Evolutionary conservation across 2,329 filamentous ascomycete species (phyloP), one percentile per base, ranked within the genome.

Genomic region (Epichloe glyceriae): DNA sequence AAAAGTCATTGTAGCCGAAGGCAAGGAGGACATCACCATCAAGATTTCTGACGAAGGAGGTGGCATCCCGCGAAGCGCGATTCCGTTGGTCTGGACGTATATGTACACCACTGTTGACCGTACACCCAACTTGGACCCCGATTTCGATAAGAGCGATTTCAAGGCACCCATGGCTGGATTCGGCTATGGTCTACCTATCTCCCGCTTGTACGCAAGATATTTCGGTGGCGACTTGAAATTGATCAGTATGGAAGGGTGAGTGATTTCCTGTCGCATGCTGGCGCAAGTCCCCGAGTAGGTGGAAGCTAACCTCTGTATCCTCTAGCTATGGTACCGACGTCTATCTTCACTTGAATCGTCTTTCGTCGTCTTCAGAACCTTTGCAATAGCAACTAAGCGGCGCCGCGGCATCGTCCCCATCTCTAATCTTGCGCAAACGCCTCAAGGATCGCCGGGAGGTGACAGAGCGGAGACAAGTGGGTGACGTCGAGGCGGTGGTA

Each of bases 71-170:
- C 76, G 93, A 61, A 94, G 86, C 60, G 81, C 88, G 49, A 97
- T 98, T 56, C 93, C 93, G 5, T 77, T 98, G 14, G 93, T 97
- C n/a, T 98, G 93, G 93, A 98, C 93, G 12, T 98, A 98, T 68
- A 98, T 97, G 93, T 98, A 98, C 68, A 98, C 93, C 37, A 98
- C 93, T 2, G 93, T 98, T 56, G 93, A 97, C 67, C 83, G 90
- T 60, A 97, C 93, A 20, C 93, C 93, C 14, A 95, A 83, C 63
- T 73, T 98, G 55, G 93, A 98, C 64, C 93, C 93, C 0, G 91
- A 97, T 66, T 98, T 97, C 67, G 91, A 98, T 70, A 95, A 97
- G 73, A 95, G 85, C 70, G 93, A 98, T 67, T 98, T 98, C 75
- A 97, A 98, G 69, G 93, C 93, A 12, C 93, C 93, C 2, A 97